Conservation (phyloP, 176 grass and related monocot species). For the Musa troglodytarum region DNA sequence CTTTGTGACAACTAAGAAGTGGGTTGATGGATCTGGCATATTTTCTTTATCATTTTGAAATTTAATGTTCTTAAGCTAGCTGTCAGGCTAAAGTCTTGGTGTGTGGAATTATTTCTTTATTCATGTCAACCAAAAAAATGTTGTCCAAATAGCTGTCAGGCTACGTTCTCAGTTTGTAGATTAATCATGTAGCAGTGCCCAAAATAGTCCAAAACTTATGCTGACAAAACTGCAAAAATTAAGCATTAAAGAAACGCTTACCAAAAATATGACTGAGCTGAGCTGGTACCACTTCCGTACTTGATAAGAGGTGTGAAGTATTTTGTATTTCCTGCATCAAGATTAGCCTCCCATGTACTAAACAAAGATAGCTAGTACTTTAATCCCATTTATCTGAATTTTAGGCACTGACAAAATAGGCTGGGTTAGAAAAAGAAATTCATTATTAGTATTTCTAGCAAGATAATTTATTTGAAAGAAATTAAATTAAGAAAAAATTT, state of each 20-base stretch:
- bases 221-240: neutral
- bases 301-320: neutral
- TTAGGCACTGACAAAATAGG: neutral
- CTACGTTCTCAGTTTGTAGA: too few relatives aligned
- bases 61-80: conserved; percentile 2
- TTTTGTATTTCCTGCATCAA: neutral
- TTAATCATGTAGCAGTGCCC: neutral
- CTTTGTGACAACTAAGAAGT: neutral
- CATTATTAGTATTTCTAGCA: neutral
- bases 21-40: conserved; percentile 1
- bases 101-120: neutral
- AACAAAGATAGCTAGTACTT: neutral
- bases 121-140: neutral
- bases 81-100: conserved; percentile 1
- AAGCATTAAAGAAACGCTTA: neutral
- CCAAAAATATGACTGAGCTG: neutral
- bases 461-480: neutral
- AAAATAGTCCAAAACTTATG: neutral
- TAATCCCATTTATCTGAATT: neutral
- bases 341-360: neutral
- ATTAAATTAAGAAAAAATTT: neutral
- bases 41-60: conserved; percentile 1
- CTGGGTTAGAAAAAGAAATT: neutral
- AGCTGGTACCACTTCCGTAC: conserved; percentile 1
- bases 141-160: too few relatives aligned